phyloP scores from a whole-genome alignment of 2,329 filamentous ascomycete genomes.

The Penicillium corylophilum region DNA sequence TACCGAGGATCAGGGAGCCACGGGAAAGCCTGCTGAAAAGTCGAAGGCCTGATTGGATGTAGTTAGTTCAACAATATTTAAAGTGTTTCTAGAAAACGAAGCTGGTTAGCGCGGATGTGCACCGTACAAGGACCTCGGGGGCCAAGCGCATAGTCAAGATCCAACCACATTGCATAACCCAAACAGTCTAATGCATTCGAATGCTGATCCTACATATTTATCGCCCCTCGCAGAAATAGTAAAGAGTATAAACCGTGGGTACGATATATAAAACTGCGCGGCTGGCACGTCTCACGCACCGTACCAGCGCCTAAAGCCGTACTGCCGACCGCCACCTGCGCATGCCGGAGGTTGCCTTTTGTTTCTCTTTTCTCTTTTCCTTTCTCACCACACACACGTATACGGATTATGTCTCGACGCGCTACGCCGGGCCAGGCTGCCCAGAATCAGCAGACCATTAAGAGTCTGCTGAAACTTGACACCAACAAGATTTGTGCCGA shows the following conservation, averaged over 20 bases:
- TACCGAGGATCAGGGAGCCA: conserved; percentile 57
- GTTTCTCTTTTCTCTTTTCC: conserved; percentile 19
- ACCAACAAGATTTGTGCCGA: conserved; percentile 96
- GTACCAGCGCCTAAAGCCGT: conserved; percentile 27
- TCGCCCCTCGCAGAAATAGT: background rate
- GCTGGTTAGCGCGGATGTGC: background rate
- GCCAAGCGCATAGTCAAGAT: background rate
- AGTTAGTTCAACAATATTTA: conserved; percentile 5
- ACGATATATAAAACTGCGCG: conserved; percentile 19
- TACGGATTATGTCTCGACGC: conserved; percentile 39
- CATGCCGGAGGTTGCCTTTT: conserved; percentile 21
- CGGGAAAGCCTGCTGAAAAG: conserved; percentile 16
- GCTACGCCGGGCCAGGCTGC: conserved; percentile 82
- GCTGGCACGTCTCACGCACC: conserved; percentile 22
- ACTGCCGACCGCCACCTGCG: conserved; percentile 32
- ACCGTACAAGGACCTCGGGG: background rate
- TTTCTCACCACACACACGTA: conserved; percentile 12
- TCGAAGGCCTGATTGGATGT: conserved; percentile 27
- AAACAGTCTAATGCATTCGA: background rate
- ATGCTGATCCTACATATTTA: background rate
- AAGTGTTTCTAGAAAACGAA: conserved; percentile 7
- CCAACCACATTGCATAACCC: background rate
- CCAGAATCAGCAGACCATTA: conserved; percentile 91
- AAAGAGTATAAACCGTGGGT: background rate
- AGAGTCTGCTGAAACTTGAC: conserved; percentile 90